phyloP scores from a whole-genome alignment of 345 rosid genomes.

The Sisymbrium irio region DNA sequence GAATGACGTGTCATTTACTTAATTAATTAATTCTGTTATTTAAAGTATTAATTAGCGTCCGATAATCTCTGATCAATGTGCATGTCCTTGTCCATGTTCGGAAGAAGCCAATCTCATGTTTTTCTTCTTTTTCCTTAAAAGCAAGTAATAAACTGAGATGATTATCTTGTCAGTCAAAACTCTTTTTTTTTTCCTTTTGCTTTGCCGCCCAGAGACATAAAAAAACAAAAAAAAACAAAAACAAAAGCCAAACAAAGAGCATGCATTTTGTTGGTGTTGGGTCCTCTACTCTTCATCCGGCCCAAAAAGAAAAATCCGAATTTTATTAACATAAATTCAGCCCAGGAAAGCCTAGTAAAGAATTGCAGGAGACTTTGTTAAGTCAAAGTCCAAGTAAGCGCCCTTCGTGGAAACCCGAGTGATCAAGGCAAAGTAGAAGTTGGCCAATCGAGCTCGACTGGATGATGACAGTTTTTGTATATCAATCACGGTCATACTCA shows the following conservation, averaged over 20 bases:
- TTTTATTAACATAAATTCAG: not conserved
- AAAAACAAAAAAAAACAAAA: not conserved
- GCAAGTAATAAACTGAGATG: not conserved
- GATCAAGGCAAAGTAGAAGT: not conserved
- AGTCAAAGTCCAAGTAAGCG: not conserved
- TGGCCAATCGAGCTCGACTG: not conserved
- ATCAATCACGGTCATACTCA: too few species aligned
- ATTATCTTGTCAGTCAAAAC: too few species aligned
- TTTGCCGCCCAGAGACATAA: too few species aligned
- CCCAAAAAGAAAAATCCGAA: not conserved
- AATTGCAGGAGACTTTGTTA: not conserved
- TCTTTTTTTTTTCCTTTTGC: too few species aligned
- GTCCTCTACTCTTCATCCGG: not conserved
- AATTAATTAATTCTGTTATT: not conserved
- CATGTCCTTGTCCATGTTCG: slow-evolving; percentile 23
- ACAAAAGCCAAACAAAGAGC: too few species aligned
- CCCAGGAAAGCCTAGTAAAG: not conserved
- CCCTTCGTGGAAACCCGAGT: not conserved
- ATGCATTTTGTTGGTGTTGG: not conserved
- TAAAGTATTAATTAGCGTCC: slow-evolving; percentile 11
- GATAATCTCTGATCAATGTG: not conserved
- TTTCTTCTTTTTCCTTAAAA: not conserved
- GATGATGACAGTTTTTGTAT: not conserved
- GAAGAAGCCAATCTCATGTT: not conserved
- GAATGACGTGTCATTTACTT: slow-evolving; percentile 1